phyloP scores from a whole-genome alignment of 2,329 filamentous ascomycete genomes.

The Samsoniella hepiali region DNA sequence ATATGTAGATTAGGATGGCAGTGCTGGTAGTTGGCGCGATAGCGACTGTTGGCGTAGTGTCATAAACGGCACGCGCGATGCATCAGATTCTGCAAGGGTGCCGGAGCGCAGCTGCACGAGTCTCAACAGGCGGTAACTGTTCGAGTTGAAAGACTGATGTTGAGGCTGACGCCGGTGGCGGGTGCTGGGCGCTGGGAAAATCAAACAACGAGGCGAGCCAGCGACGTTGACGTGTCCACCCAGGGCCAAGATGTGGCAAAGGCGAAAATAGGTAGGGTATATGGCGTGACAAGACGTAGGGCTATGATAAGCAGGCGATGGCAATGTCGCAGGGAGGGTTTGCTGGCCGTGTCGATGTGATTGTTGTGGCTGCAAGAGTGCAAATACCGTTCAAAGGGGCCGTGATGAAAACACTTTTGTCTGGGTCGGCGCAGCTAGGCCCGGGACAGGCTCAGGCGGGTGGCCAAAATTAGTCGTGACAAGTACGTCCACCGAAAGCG shows the following conservation, averaged over 20 bases:
- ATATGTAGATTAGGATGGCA: not conserved
- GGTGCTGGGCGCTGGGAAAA: slow-evolving; percentile 3
- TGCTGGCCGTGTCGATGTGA: slow-evolving; percentile 3
- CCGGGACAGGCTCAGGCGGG: slow-evolving; percentile 4
- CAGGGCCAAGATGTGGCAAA: slow-evolving; percentile 1
- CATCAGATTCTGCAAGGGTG: slow-evolving; percentile 7
- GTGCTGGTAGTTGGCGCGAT: not conserved
- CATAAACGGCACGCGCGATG: slow-evolving; percentile 8
- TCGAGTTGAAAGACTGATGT: not conserved
- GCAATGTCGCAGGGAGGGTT: not conserved
- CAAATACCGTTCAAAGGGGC: slow-evolving; percentile 8
- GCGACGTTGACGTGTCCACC: slow-evolving; percentile 6
- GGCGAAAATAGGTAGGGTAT: slow-evolving; percentile 4
- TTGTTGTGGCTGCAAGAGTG: slow-evolving; percentile 11
- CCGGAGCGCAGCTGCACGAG: not conserved
- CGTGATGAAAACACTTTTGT: slow-evolving; percentile 9
- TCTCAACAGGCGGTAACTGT: not conserved
- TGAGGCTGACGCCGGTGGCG: not conserved
- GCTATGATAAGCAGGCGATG: slow-evolving; percentile 3
- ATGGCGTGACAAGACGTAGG: slow-evolving; percentile 12
- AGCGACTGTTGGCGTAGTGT: slow-evolving; percentile 11
- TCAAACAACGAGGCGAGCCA: slow-evolving; percentile 10
- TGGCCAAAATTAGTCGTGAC: slow-evolving; percentile 16
- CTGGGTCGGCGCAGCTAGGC: slow-evolving; percentile 9
- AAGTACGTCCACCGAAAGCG: slow-evolving; percentile 3